These are phyloP conservation scores for Mortierella sp. DNA, from an alignment of 371 early-diverging fungal genomes.

Conservation along the genomic window DNA sequence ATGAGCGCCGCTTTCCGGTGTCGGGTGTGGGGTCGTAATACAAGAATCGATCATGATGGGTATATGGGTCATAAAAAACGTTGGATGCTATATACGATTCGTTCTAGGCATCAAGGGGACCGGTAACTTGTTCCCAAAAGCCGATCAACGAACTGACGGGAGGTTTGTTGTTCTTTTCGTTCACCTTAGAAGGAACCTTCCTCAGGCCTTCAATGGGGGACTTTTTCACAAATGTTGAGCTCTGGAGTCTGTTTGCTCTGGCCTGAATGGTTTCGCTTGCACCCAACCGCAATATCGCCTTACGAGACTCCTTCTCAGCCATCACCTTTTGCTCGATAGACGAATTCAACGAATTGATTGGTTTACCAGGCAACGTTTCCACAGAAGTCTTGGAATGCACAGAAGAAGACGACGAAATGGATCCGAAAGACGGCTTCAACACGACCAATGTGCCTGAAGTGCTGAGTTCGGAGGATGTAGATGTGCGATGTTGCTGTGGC, in stretches of 20 bases:
- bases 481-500: slow-evolving; percentile 10
- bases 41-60: too few species aligned
- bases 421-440: not conserved
- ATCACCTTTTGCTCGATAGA: slow-evolving; percentile 21
- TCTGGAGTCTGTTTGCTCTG: slow-evolving; percentile 30
- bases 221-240: slow-evolving; percentile 10
- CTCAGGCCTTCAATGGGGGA: slow-evolving; percentile 17
- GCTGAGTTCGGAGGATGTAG: slow-evolving; percentile 26
- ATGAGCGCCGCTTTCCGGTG: too few species aligned
- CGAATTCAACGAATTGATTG: not conserved
- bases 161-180: slow-evolving; percentile 26
- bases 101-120: slow-evolving; percentile 22
- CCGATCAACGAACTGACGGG: slow-evolving; percentile 46
- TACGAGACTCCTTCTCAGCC: slow-evolving; percentile 30
- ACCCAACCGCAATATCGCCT: slow-evolving; percentile 35
- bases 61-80: slow-evolving; percentile 1
- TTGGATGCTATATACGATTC: not conserved
- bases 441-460: slow-evolving; percentile 14
- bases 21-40: too few species aligned
- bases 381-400: slow-evolving; percentile 13
- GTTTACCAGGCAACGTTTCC: slow-evolving; percentile 5
- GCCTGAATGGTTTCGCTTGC: slow-evolving; percentile 29
- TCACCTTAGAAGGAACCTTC: slow-evolving; percentile 3
- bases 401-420: slow-evolving; percentile 15
- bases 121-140: slow-evolving; percentile 51